Percentiles rank a stretch among this genome's conserved stretches.
These are phyloP conservation scores for Lipomyces lipofer DNA, from an alignment of 805 yeast genomes.

Conservation along the genomic window DNA sequence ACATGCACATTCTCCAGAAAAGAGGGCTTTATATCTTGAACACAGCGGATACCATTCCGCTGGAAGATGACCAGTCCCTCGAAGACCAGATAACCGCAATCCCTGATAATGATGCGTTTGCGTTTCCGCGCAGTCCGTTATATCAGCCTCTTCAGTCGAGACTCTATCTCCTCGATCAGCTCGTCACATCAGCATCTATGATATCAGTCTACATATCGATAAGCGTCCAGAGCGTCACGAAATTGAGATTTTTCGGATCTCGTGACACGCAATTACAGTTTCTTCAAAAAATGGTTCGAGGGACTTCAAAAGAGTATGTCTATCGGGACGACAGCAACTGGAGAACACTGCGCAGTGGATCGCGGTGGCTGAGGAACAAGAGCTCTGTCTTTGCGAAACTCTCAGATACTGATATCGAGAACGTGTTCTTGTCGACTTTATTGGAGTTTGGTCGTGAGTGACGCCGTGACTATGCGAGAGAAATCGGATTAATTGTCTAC, in stretches of 20 bases:
- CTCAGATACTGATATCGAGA: conserved; percentile 30
- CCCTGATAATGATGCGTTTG: not conserved
- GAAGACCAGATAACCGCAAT: conserved; percentile 7
- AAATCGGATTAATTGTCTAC: not conserved
- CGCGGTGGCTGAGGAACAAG: conserved; percentile 26
- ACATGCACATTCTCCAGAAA: conserved; percentile 25
- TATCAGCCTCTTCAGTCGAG: conserved; percentile 7
- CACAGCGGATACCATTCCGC: not conserved
- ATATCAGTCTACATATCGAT: conserved; percentile 27
- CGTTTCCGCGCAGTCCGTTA: conserved; percentile 21
- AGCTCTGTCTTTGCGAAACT: conserved; percentile 30
- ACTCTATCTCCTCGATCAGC: conserved; percentile 20
- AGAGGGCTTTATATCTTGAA: conserved; percentile 9
- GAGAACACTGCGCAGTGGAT: conserved; percentile 22
- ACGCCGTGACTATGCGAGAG: not conserved
- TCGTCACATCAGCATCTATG: conserved; percentile 26
- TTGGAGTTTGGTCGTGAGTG: conserved; percentile 27
- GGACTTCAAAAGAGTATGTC: conserved; percentile 26
- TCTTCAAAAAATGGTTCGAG: conserved; percentile 22
- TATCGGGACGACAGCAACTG: conserved; percentile 30
- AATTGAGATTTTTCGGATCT: conserved; percentile 23
- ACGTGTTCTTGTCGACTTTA: conserved; percentile 21
- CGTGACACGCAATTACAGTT: conserved; percentile 24
- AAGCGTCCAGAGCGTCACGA: conserved; percentile 14
- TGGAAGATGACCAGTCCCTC: conserved; percentile 3